phyloP scores from a whole-genome alignment of 169 alveolate genomes.

The Plasmodium fragile region DNA sequence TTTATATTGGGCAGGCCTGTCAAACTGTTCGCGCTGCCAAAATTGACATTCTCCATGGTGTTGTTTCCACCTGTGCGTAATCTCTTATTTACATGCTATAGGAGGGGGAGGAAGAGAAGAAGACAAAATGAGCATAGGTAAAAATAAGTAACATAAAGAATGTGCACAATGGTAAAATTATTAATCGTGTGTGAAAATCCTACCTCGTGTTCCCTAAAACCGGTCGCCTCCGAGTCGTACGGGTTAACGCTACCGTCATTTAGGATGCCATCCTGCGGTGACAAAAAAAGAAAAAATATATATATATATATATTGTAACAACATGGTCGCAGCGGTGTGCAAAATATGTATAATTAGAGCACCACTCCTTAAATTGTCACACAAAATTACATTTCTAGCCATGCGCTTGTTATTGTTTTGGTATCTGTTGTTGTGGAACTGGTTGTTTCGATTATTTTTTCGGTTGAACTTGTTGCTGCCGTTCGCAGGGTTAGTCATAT shows the following conservation, averaged over 20 bases:
- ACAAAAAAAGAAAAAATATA: not conserved
- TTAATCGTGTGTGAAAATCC: not conserved
- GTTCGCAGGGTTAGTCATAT: constrained; percentile 7
- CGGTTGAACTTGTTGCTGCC: constrained; percentile 15
- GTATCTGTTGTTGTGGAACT: constrained; percentile 71
- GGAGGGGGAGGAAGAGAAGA: constrained; percentile 8
- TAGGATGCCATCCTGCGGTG: constrained; percentile 11
- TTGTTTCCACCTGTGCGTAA: constrained; percentile 15
- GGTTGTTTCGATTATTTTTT: constrained; percentile 43
- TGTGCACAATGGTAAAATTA: not conserved
- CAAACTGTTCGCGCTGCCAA: not conserved
- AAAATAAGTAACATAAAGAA: not conserved
- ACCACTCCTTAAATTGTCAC: not conserved
- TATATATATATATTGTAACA: too few species aligned
- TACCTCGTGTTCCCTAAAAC: constrained; percentile 42
- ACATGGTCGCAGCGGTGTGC: not conserved
- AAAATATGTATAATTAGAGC: not conserved
- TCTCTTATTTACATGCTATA: constrained; percentile 46
- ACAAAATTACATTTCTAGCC: constrained; percentile 30
- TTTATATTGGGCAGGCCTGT: not conserved
- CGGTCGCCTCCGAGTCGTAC: constrained; percentile 28
- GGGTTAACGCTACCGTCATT: constrained; percentile 14
- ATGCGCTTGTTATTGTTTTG: constrained; percentile 52
- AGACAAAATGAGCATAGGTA: not conserved
- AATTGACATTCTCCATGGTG: constrained; percentile 7